Conservation (phyloP, 768 basidiomycete species). For the Mycena capillaripes region DNA sequence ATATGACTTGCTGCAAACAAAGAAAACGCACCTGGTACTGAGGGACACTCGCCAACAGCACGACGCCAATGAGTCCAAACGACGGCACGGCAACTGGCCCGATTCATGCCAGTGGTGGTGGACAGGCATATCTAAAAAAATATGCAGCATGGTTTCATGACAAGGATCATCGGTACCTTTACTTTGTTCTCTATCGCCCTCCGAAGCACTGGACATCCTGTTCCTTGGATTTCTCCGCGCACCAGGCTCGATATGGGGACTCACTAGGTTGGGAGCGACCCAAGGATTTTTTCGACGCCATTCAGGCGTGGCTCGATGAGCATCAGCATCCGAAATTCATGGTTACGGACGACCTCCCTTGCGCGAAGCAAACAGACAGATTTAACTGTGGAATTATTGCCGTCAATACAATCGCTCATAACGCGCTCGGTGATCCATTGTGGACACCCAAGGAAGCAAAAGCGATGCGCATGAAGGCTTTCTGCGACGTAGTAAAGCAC, state of each 20-base stretch:
- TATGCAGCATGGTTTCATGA: conserved; percentile 13
- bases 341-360: conserved; percentile 19
- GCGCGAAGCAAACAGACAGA: conserved; percentile 27
- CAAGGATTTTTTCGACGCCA: conserved; percentile 8
- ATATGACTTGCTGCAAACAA: too few relatives aligned
- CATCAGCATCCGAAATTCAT: background rate
- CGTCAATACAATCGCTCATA: conserved; percentile 33
- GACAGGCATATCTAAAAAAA: conserved; percentile 1
- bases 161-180: background rate
- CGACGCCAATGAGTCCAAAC: too few relatives aligned
- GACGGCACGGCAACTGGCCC: background rate
- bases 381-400: conserved; percentile 37
- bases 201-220: conserved; percentile 28
- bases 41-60: too few relatives aligned
- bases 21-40: too few relatives aligned
- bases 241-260: conserved; percentile 26
- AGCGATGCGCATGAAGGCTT: conserved; percentile 21
- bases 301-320: conserved; percentile 1
- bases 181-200: background rate
- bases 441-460: conserved; percentile 21
- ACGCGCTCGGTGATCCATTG: conserved; percentile 23
- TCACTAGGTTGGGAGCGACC: conserved; percentile 4
- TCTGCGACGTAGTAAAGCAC: conserved; percentile 20
- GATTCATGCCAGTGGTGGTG: background rate
- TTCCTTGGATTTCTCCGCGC: background rate